Evolutionary conservation across 495 filamentous ascomycete genomes (phyloP).

Genomic region (Aspergillus funiculosus): DNA sequence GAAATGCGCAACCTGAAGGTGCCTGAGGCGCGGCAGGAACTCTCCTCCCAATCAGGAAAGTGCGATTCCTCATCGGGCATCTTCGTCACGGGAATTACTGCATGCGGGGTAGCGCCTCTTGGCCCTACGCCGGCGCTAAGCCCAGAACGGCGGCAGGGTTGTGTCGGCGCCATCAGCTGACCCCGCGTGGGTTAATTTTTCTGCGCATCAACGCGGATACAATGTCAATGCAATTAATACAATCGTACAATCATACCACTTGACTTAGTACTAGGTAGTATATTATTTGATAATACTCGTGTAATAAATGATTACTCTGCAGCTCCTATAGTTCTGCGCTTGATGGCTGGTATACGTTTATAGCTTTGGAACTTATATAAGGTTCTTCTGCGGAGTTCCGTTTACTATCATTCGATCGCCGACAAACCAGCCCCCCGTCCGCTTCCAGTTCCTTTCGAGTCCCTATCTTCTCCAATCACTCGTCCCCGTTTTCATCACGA

Average conservation of each 20-base stretch:
- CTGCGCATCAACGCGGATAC: no score
- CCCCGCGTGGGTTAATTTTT: slow-evolving; percentile 20
- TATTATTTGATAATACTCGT: no score
- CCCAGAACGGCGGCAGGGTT: slow-evolving; percentile 7
- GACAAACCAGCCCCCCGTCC: slow-evolving; percentile 1
- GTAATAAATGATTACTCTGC: no score
- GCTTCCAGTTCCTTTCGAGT: background rate
- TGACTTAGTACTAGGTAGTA: background rate
- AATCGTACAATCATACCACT: no score
- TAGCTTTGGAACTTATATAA: no score
- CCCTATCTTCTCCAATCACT: background rate
- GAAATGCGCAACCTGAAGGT: no score
- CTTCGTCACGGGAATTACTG: slow-evolving; percentile 18
- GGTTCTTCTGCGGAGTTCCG: no score
- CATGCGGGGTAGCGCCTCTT: slow-evolving; percentile 22
- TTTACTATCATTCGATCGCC: no score
- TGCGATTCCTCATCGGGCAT: slow-evolving; percentile 7
- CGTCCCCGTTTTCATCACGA: background rate
- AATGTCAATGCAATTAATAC: no score
- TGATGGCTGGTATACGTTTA: no score
- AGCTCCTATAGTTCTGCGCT: no score
- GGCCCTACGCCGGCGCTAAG: slow-evolving; percentile 2
- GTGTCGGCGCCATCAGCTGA: slow-evolving; percentile 20
- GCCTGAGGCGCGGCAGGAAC: no score
- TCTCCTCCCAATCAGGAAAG: slow-evolving; percentile 1